Evolutionary conservation across 2,329 filamentous ascomycete species (phyloP), one percentile per base, ranked within the genome.

Genomic region (Calonectria hawksworthii): DNA sequence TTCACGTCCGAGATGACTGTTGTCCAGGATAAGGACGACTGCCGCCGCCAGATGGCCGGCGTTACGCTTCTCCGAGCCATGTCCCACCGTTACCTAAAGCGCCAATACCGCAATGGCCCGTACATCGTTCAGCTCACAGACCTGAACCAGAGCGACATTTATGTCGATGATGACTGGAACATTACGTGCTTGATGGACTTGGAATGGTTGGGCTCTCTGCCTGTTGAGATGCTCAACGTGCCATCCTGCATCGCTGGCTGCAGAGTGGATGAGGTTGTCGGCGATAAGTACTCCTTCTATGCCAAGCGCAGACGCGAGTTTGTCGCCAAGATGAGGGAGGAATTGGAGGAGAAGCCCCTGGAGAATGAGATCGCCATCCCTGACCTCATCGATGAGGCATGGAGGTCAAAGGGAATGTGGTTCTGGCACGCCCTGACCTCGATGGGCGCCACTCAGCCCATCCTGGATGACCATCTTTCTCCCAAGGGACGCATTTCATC

Each of bases 131-230:
- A 77, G 44, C 66, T 84, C 63, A 83, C 81, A 26, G 82, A 85
- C 71, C 68, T 84, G 28, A 80, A 84, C 76, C 72, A 64, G 41
- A 81, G 80, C 51, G 84, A 85, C 65, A 81, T 85, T 51, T 78
- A 84, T 51, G 80, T 84, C 30, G 83, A 85, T 67, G 70, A 81
- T 59, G 61, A 83, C 47, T 83, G 82, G 82, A 83, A 85, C 67
- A 77, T 85, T 59, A 83, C 78, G 16, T 77, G 77, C 68, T 54
- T 84, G 3, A 80, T 84, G n/a, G 83, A 85, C 71, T 78, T 82
- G 44, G 83, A 84, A 69, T 84, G 81, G 82, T 74, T 82, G 34
- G 82, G 77, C 74, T 74, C 82, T 18, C 76, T 81, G 34, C 82
- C 82, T 54, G 63, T 75, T 11, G 83, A 84, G 73, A 82, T 82